Base-by-base conservation (phyloP, 805 yeast species). In the Ogataea paraovalis region DNA sequence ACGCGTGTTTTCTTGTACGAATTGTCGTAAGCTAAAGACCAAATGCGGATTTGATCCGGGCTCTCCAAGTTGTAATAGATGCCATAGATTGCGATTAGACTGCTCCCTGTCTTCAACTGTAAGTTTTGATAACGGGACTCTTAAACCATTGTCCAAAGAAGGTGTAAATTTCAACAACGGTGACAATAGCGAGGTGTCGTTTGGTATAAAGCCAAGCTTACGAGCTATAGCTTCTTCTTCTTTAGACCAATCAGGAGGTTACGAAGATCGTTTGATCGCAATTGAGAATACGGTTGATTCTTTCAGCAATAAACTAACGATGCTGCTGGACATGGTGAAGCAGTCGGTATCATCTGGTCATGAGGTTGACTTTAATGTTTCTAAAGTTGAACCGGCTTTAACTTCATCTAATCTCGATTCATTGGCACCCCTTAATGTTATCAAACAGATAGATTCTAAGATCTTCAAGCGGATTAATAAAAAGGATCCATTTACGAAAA, bases 11-110 rank as follows among this genome's bases (percentile, higher is more conserved):
- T 60, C 71, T 8, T 80, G 86, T 59, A 67, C 66, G 13, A 66
- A 71, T 14, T 80, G 86, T 52, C 66, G 84, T 13, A 75, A 71
- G 56, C 68, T 78, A 49, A 80, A 80, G 57, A 80, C 85, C 1
- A 69, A 83, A 48, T 80, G 86, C 59, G 82, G 76, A 48, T 73
- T 70, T 52, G 77, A 75, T 38, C 69, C 71, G 0, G 55, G 64
- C 2, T 57, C 60, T 12, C 71, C 69, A 4, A 71, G 72, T 51
- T 80, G 85, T 53, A 77, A 76, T 47, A 66, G 84, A 25, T 80
- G 86, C 52, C 65, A 62, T 39, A 69, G 78, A 25, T 55, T 80
- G 36, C 61, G 73, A 39, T 55, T 78, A 8, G 70, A 67, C 0
- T 80, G 86, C 51, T 76, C 82, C 0, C 55, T 79, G 38, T 66